Evolutionary conservation across 108 stramenopile genomes (phyloP).

Genomic region (Skeletonema marinoi): DNA sequence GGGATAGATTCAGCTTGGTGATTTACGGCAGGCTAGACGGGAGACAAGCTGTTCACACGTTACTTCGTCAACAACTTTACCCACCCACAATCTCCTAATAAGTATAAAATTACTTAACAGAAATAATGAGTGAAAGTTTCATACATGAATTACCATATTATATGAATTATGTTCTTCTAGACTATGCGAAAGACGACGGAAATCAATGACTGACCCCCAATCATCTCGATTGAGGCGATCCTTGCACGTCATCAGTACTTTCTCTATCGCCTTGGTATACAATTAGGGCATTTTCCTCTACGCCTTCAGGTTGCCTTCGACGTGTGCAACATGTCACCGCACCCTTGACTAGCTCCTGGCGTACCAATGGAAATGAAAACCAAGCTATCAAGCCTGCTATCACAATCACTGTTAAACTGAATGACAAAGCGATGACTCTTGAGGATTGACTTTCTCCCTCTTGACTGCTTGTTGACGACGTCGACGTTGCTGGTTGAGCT

Average conservation of each 20-base stretch:
- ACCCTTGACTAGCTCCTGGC: not conserved
- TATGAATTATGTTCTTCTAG: not conserved
- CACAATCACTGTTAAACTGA: slow-evolving; percentile 4
- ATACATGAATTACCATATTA: not conserved
- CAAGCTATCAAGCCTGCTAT: slow-evolving; percentile 10
- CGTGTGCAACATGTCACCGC: not conserved
- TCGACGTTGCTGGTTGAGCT: not conserved
- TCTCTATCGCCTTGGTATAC: not conserved
- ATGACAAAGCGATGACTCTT: slow-evolving; percentile 5
- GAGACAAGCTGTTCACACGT: too few species aligned
- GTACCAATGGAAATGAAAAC: slow-evolving; percentile 11
- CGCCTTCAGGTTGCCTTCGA: not conserved
- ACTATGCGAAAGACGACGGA: not conserved
- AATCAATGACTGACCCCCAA: not conserved
- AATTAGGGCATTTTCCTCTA: not conserved
- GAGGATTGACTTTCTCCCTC: not conserved
- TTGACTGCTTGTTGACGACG: not conserved
- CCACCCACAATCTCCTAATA: too few species aligned
- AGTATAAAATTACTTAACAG: too few species aligned
- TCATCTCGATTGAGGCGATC: not conserved
- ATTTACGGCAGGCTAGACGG: too few species aligned
- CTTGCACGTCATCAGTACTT: not conserved
- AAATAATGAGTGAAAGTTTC: not conserved
- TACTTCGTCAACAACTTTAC: too few species aligned
- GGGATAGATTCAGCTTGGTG: too few species aligned